Base-by-base conservation (phyloP, 1,284 basidiomycete species). In the Phlebopus sp. region DNA sequence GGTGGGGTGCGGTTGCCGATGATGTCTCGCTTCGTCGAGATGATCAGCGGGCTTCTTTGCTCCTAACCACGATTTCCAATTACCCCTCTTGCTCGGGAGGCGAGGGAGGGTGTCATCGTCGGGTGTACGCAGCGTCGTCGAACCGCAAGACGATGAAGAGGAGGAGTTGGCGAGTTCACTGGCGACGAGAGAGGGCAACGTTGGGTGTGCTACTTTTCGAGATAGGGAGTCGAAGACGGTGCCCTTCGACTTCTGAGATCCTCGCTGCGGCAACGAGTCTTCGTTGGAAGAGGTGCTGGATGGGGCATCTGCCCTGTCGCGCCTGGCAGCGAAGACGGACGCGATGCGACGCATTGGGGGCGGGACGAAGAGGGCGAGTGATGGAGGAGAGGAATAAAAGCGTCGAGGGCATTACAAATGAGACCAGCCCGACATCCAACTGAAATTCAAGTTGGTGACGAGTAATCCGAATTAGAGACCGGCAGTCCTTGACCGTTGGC, bases 111-210 rank as follows among this genome's bases (percentile, higher is more conserved):
- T 70, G 55, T 84, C 81, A 55, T 85, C 76, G 54, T 74, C 82
- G 31, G 82, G 82, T 8, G 84, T 84, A 49, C 74, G 76, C 34
- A 81, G 69, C 47, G 77, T 79, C 38, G 76, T 73, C 13, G 78
- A 81, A 46, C 77, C 80, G 39, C 74, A 77, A 1, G 82, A 84
- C 8, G 84, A 81, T 17, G 78, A 77, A 11, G 82, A 81, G 1
- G 80, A 81, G 15, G 72, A 75, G 18, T 58, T 58, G 14, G 55
- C 46, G 31, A 63, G 53, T 52, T 65, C 56, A 17, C 53, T 54
- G 40, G 60, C 48, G 29, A 60, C 35, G 43, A 63, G 53, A 36
- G 50, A 54, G 36, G 57, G 54, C 1, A 51, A 41, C 10, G 52
- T 49, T 19, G 52, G 46, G 50, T 49, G 55, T 35, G 32, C 38